Percentiles rank a stretch among this genome's conserved stretches.
These are phyloP conservation scores for Talaromyces nanjingensis DNA, from an alignment of 495 filamentous ascomycete genomes.

Conservation along the genomic window DNA sequence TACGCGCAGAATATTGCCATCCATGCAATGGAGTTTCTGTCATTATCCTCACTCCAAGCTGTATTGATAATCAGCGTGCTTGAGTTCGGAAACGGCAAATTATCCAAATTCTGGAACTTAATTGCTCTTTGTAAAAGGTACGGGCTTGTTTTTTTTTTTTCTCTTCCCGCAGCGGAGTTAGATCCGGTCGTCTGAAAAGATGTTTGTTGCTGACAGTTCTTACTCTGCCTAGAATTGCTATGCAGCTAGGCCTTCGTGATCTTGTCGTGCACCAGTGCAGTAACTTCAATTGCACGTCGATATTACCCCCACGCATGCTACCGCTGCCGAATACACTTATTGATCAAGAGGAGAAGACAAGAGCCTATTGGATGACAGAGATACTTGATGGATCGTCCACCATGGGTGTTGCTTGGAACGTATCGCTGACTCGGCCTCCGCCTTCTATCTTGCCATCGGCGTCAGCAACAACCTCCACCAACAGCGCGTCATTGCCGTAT, in stretches of 20 bases:
- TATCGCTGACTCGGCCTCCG: too few species aligned
- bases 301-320: slow-evolving; percentile 18
- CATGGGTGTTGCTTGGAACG: slow-evolving; percentile 23
- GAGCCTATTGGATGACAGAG: slow-evolving; percentile 31
- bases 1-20: too few species aligned
- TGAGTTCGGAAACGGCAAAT: slow-evolving; percentile 21
- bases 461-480: too few species aligned
- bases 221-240: too few species aligned
- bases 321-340: slow-evolving; percentile 17
- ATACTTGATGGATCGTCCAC: slow-evolving; percentile 23
- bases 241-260: too few species aligned
- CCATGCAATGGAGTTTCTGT: slow-evolving; percentile 12
- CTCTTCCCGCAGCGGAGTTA: too few species aligned
- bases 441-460: too few species aligned
- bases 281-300: slow-evolving; percentile 14
- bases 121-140: slow-evolving; percentile 24
- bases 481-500: too few species aligned
- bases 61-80: slow-evolving; percentile 22
- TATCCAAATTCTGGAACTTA: slow-evolving; percentile 23
- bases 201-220: too few species aligned
- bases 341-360: slow-evolving; percentile 23
- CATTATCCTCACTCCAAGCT: slow-evolving; percentile 20
- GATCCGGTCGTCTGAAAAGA: too few species aligned
- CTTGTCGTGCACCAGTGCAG: not conserved
- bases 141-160: too few species aligned